Evolutionary conservation across 2,329 filamentous ascomycete genomes (phyloP), one percentile per base, ranked within the genome.

Genomic region (Colletotrichum magnum): DNA sequence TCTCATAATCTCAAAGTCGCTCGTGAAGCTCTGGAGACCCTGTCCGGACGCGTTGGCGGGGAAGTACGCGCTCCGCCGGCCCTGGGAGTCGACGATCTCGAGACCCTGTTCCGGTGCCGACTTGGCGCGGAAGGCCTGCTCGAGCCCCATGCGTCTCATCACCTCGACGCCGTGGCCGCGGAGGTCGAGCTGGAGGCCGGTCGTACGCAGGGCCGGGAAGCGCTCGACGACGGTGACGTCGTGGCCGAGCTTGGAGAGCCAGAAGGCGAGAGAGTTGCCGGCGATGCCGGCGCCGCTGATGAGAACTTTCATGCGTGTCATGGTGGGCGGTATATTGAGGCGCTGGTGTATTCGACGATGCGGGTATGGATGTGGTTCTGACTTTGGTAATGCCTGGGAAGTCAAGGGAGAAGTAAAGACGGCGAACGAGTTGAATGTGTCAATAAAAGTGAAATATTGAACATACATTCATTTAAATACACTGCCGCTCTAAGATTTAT

Each of bases 1-100:
- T 9, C 87, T 78, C 81, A 89, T 83, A 56, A 89, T 88, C 75
- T 89, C 87, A 45, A 82, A 84, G 24, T 89, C 86, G 0, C 78
- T 80, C 0, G 84, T 85, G 26, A 87, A 78, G 21, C 74, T 77
- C 53, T 82, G 78, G 7, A 71, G 32, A 2, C 77, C 76, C 41
- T 77, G 68, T 36, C 61, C 61, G 2, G 47, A 53, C 1, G 41
- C n/a, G 13, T 59, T 68, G 48, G 53, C 32, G 41, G 41, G 41
- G 15, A 43, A 43, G 16, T 43, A n/a, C 2, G 41, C 41, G 16
- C 41, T 15, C 16, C 16, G 13, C 6, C 73, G 76, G 16, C 83
- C 82, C 3, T 75, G 71, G 2, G 74, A 74, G 66, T 85, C 79
- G 15, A 87, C 80, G 1, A 87, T 10, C 45, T 81, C 73, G 4